Conservation (phyloP, 1,139 yeast genomes). For the Geotrichum phurueaensis region DNA sequence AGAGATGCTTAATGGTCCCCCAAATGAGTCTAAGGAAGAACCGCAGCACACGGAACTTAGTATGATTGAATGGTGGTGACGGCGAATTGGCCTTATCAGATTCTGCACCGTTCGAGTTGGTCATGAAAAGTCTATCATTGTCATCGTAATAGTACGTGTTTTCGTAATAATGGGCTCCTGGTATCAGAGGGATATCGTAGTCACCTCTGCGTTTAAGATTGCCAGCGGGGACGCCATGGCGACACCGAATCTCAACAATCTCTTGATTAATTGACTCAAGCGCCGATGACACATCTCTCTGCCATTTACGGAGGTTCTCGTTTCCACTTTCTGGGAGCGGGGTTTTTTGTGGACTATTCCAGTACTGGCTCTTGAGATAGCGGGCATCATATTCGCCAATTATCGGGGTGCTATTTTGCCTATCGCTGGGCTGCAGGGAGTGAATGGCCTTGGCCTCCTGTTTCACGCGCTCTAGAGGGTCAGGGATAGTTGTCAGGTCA, state of each 20-base stretch:
- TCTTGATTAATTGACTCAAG: not conserved
- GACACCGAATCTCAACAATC: not conserved
- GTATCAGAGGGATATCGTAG: not conserved
- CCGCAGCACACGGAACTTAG: not conserved
- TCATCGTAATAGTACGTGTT: not conserved
- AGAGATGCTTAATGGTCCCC: constrained; percentile 5
- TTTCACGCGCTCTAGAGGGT: not conserved
- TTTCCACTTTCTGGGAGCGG: not conserved
- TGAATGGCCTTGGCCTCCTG: not conserved
- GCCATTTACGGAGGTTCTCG: not conserved
- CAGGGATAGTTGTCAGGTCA: not conserved
- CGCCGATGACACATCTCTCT: not conserved
- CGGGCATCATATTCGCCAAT: not conserved
- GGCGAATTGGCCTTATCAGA: not conserved
- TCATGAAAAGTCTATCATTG: not conserved
- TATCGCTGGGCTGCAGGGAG: not conserved
- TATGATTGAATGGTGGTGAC: not conserved
- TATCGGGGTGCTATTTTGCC: not conserved
- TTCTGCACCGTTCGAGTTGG: not conserved
- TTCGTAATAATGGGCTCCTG: not conserved
- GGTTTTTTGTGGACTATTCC: not conserved
- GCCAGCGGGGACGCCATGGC: not conserved
- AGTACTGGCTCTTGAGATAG: not conserved
- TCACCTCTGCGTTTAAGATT: not conserved
- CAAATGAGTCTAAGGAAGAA: not conserved